A percentile compares a stretch with the other conserved stretches of the same genome.
phyloP scores from a whole-genome alignment of 352 stramenopile genomes.

The Phytophthora ohioensis region DNA sequence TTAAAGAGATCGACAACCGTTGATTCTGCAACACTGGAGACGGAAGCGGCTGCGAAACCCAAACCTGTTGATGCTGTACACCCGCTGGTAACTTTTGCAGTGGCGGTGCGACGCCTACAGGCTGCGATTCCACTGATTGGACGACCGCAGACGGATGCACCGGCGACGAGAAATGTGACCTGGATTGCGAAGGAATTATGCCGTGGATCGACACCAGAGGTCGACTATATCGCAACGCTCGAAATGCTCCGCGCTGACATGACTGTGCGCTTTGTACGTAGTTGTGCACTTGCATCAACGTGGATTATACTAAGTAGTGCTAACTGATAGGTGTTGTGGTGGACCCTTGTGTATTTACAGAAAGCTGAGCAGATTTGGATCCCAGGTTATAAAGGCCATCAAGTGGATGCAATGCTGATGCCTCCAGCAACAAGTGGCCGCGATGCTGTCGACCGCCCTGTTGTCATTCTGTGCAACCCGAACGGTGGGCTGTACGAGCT shows the following conservation, averaged over 20 bases:
- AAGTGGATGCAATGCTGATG: constrained; percentile 87
- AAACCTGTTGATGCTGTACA: constrained; percentile 20
- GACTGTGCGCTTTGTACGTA: constrained; percentile 73
- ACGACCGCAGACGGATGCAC: constrained; percentile 45
- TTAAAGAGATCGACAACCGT: constrained; percentile 37
- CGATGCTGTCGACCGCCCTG: constrained; percentile 43
- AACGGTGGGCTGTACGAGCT: constrained; percentile 90
- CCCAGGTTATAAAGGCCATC: constrained; percentile 56
- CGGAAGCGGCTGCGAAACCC: constrained; percentile 24
- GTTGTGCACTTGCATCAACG: not conserved
- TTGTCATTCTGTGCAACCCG: constrained; percentile 85
- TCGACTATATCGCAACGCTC: constrained; percentile 76
- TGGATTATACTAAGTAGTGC: not conserved
- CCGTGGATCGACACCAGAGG: constrained; percentile 43
- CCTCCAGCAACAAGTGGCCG: constrained; percentile 50
- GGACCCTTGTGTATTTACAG: constrained; percentile 33
- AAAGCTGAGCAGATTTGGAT: constrained; percentile 89
- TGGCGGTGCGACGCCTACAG: constrained; percentile 44
- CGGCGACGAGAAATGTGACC: constrained; percentile 44
- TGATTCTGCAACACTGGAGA: constrained; percentile 42
- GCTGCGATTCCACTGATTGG: constrained; percentile 49
- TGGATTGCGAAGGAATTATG: constrained; percentile 72
- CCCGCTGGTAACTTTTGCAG: constrained; percentile 40
- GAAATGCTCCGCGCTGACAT: constrained; percentile 88
- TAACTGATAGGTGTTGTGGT: constrained; percentile 1